Evolutionary conservation across 2,329 filamentous ascomycete genomes (phyloP), one percentile per base, ranked within the genome.

Genomic region (Claviceps spartinae): DNA sequence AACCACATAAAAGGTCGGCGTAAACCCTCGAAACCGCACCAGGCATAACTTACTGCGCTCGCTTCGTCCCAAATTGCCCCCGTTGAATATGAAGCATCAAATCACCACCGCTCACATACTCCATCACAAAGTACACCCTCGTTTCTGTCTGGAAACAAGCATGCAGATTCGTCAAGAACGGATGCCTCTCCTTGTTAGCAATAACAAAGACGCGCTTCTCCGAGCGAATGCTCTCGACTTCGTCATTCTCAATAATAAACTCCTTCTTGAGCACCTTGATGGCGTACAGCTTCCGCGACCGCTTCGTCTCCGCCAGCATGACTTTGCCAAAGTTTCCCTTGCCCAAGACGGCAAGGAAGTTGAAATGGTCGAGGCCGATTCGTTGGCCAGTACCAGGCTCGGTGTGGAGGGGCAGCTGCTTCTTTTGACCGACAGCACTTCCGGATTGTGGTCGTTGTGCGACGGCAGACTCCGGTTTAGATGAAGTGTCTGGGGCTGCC

Each of bases 271-370:
- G 73, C 40, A 98, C 93, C 71, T 98, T 98, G 69, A 98, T 98
- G 53, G 93, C 93, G 66, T 97, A 98, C 7, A 98, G 76, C 67
- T 91, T 86, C 68, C 90, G 88, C 9, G 86, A 83, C 52, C 82
- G 83, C 75, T 98, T 98, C 1, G 93, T 95, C 71, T 98, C 94
- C 2, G 93, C 93, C 67, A 98, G 75, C 93, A 98, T 98, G 71
- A 98, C 93, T 71, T 98, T 98, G 68, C 93, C 93, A 65, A 98
- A 98, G 71, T 98, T 98, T 72, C 93, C 93, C 71, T 98, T 98
- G 65, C 93, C 93, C 58, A 98, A 80, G 51, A 98, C 93, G 57
- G 94, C 91, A 58, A 98, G 77, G 78, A 98, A 98, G 67, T 98
- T 98, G 77, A 98, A 98, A 70, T 98, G 90, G 65, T 98, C 94